Base-by-base conservation (phyloP, 164 flowering plant species). In the Sedum album region DNA sequence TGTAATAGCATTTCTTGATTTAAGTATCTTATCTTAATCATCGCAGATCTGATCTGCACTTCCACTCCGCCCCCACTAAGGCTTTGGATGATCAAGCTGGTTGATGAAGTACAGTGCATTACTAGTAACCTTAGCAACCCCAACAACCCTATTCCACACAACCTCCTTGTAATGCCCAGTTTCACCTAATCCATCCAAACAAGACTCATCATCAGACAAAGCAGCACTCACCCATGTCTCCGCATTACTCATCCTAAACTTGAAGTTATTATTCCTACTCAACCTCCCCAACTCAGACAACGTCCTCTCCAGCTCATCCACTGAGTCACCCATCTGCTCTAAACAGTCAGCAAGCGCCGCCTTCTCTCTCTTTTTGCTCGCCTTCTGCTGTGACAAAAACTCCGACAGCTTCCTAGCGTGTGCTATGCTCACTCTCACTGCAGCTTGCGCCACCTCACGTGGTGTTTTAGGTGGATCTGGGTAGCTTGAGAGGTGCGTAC, bases 161-260 rank as follows among this genome's bases (percentile, higher is more conserved):
- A 82, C 90, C 21, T 64, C 5, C 78, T 79, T 83, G 8, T 81
- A 68, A 70, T 67, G 65, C 51, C 85, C 84, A 21, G 67, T 48
- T 30, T 65, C 67, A 25, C 77, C 65, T 67, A 87, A 87, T 46
- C 92, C 96, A 65, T 88, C 93, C 11, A 85, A 81, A 73, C 96
- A 90, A 18, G 94, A 85, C 75, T 85, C 90, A 53, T 87, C 92
- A 57, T 89, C 70, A n/a, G 96, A 84, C 69, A 89, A 42, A 3
- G 92, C 92, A 6, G 96, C 90, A 68, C 90, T 86, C 31, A 83
- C 92, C 92, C 92, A 89, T 17, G 92, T 89, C 82, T 87, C 73
- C n/a, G 81, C 89, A 72, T 89, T 83, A 72, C 83, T 82, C 84
- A 87, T 81, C 70, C 81, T 82, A 82, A 78, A 82, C 66, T 73